Evolutionary conservation across 2,329 filamentous ascomycete species (phyloP).

Genomic region (Onygena corvina): DNA sequence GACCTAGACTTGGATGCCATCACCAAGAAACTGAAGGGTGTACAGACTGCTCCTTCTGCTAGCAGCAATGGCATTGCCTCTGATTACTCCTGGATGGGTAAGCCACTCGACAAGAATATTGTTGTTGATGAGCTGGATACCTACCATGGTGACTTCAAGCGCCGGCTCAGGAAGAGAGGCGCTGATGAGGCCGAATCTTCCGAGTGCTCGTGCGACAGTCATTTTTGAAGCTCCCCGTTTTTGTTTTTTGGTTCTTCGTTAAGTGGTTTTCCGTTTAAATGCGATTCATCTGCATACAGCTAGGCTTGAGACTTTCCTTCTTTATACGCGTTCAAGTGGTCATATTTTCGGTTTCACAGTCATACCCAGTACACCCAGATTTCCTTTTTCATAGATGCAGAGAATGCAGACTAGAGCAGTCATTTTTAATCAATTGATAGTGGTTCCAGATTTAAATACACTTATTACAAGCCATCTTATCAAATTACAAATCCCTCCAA

Average conservation of each 20-base stretch:
- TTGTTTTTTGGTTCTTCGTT: constrained; percentile 1
- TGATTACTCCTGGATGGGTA: constrained; percentile 31
- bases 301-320: too few relatives aligned
- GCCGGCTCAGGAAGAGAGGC: constrained; percentile 8
- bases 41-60: constrained; percentile 15
- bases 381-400: too few relatives aligned
- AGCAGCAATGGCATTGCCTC: constrained; percentile 14
- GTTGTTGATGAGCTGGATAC: constrained; percentile 31
- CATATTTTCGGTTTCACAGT: too few relatives aligned
- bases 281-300: too few relatives aligned
- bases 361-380: too few relatives aligned
- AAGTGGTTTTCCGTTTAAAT: too few relatives aligned
- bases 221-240: constrained; percentile 11
- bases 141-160: constrained; percentile 36
- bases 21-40: constrained; percentile 55
- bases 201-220: constrained; percentile 24
- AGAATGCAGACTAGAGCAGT: too few relatives aligned
- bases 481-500: constrained; percentile 1
- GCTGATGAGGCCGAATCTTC: constrained; percentile 21
- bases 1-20: constrained; percentile 65
- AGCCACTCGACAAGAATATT: constrained; percentile 28
- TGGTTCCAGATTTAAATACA: too few relatives aligned
- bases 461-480: too few relatives aligned
- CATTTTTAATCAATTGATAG: too few relatives aligned
- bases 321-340: too few relatives aligned